phyloP scores from a whole-genome alignment of 176 grass and related monocot genomes.

The bread wheat (Triticum aestivum) region IWGSC_CS_RefSeq_v2.1 NC_057806.1:437013625-437014124 shows the following conservation, averaged over 20 bases:
- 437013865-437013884: background rate
- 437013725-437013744: no score
- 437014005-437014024: slow-evolving; percentile 13
- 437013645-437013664: no score
- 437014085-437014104: background rate
- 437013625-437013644: no score
- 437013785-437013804: no score
- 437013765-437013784: no score
- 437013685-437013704: no score
- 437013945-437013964: slow-evolving; percentile 30
- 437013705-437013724: no score
- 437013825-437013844: background rate
- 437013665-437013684: no score
- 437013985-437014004: slow-evolving; percentile 45
- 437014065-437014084: slow-evolving; percentile 21
- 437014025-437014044: slow-evolving; percentile 31
- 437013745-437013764: no score
- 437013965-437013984: slow-evolving; percentile 42
- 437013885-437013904: background rate
- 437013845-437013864: background rate
- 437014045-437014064: background rate
- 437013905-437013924: background rate
- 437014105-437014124: background rate
- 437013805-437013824: background rate
- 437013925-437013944: slow-evolving; percentile 20